Evolutionary conservation across 306 rosid genomes (phyloP).

Genomic region (Prunus mongolica): DNA sequence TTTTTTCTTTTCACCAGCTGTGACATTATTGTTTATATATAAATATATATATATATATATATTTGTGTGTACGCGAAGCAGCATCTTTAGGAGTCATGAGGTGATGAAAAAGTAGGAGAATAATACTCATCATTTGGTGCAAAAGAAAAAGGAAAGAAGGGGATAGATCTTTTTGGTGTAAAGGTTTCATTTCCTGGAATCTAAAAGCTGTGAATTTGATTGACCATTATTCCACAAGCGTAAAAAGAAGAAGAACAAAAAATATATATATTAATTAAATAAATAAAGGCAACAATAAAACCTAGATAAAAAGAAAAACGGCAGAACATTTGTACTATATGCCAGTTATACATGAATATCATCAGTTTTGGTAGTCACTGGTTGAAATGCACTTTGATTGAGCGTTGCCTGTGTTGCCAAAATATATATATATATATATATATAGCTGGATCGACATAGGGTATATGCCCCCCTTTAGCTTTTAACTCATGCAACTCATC

Average conservation of each 20-base stretch:
- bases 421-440: neutral
- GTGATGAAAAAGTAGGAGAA: neutral
- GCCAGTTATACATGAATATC: neutral
- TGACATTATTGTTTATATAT: too few relatives aligned
- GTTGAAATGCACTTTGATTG: neutral
- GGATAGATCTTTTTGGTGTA: too few relatives aligned
- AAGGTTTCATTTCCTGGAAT: neutral
- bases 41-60: neutral
- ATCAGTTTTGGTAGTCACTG: neutral
- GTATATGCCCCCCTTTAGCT: neutral
- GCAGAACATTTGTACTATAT: neutral
- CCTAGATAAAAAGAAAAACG: neutral
- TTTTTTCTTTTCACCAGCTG: neutral
- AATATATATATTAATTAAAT: too few relatives aligned
- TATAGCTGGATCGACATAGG: neutral
- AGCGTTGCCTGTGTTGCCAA: neutral
- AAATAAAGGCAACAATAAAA: too few relatives aligned
- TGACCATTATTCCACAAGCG: neutral
- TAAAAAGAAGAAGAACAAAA: neutral
- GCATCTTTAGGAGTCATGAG: slow-evolving; percentile 7
- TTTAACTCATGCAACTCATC: neutral
- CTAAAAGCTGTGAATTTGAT: neutral
- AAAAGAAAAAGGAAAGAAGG: neutral
- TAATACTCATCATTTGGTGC: neutral
- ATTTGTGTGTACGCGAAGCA: neutral